Evolutionary conservation across 2,329 filamentous ascomycete species (phyloP).

Genomic region (Penicillium sp.): DNA sequence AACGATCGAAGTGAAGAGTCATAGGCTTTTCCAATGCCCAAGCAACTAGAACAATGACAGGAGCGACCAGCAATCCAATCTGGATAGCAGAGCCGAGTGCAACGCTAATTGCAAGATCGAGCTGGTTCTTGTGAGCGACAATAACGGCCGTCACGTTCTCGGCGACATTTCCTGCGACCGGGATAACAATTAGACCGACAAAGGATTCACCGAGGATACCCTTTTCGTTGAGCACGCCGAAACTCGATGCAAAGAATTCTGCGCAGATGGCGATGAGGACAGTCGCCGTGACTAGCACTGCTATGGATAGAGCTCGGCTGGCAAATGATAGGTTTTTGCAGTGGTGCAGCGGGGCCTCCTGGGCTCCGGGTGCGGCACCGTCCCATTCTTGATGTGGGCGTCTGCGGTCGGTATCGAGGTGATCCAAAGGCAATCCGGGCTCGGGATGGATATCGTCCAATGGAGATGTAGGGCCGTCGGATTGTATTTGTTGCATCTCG

Average conservation of each 20-base stretch:
- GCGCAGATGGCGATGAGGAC: constrained; percentile 67
- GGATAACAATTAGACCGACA: constrained; percentile 70
- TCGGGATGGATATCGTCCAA: constrained; percentile 3
- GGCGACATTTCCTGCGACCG: constrained; percentile 71
- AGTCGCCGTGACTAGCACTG: constrained; percentile 62
- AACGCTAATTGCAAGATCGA: constrained; percentile 72
- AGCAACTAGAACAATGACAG: constrained; percentile 69
- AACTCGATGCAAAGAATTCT: constrained; percentile 69
- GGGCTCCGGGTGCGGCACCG: background rate
- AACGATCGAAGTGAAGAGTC: constrained; percentile 17
- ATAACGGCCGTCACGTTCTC: constrained; percentile 72
- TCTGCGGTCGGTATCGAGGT: background rate
- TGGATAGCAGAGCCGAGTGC: constrained; percentile 71
- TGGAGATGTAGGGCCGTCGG: constrained; percentile 1
- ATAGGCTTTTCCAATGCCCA: constrained; percentile 56
- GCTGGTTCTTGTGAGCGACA: constrained; percentile 73
- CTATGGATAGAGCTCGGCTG: constrained; percentile 37
- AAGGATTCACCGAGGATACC: constrained; percentile 63
- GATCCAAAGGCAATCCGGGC: constrained; percentile 5
- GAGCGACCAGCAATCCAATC: constrained; percentile 69
- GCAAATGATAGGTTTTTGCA: constrained; percentile 2
- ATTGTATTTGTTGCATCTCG: constrained; percentile 13
- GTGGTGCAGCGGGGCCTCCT: background rate
- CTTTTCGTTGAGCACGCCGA: constrained; percentile 62
- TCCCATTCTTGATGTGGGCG: background rate